Evolutionary conservation across 768 basidiomycete genomes (phyloP).

Genomic region (Pulveroboletus sp.): DNA sequence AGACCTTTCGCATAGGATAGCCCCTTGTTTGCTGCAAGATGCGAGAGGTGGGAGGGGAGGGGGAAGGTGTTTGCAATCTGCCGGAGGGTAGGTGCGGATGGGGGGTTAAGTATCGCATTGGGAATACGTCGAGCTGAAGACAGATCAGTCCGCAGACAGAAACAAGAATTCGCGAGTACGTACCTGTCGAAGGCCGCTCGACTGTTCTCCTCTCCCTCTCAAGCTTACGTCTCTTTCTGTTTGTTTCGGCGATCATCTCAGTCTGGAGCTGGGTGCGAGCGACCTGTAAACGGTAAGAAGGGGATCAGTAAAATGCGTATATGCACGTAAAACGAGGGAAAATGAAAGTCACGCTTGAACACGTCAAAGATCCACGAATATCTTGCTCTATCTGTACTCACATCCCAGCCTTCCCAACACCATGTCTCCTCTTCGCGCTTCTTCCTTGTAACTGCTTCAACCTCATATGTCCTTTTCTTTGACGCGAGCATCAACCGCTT

Average conservation of each 20-base stretch:
- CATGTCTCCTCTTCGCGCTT: conserved; percentile 66
- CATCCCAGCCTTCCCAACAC: conserved; percentile 92
- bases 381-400: conserved; percentile 31
- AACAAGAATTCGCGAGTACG: conserved; percentile 20
- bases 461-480: conserved; percentile 65
- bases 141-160: conserved; percentile 2
- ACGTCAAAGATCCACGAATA: neutral
- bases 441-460: conserved; percentile 56
- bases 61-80: conserved; percentile 61
- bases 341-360: conserved; percentile 3
- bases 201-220: conserved; percentile 79
- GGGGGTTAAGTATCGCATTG: conserved; percentile 43
- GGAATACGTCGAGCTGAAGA: conserved; percentile 56
- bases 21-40: conserved; percentile 19
- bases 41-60: conserved; percentile 32
- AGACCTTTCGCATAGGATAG: conserved; percentile 17
- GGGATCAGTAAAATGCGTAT: conserved; percentile 4
- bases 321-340: neutral
- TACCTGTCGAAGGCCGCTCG: conserved; percentile 74
- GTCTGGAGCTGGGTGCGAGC: conserved; percentile 76
- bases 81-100: conserved; percentile 58
- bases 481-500: conserved; percentile 77
- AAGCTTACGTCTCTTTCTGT: conserved; percentile 75
- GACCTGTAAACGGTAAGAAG: conserved; percentile 39
- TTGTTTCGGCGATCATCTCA: conserved; percentile 86